phyloP scores from a whole-genome alignment of 108 stramenopile genomes.

The Nannochloropsis salina region DNA sequence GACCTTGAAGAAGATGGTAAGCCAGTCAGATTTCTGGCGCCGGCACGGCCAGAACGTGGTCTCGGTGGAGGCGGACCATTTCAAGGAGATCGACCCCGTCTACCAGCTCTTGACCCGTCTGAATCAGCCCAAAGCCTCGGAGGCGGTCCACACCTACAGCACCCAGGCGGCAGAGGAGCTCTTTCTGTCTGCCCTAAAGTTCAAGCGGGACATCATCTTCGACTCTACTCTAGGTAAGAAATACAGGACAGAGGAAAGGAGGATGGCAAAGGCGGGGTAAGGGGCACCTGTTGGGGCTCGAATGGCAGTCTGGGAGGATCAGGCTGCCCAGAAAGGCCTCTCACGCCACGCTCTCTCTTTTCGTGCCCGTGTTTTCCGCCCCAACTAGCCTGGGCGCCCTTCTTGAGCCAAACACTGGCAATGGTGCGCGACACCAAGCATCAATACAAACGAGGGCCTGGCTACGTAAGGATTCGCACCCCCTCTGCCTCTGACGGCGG shows the following conservation, averaged over 20 bases:
- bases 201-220: neutral
- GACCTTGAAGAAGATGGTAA: slow-evolving; percentile 18
- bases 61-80: neutral
- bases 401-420: neutral
- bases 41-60: neutral
- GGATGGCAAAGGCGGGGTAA: neutral
- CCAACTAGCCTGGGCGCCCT: neutral
- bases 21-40: neutral
- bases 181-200: neutral
- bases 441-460: neutral
- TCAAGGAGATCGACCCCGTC: neutral
- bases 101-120: neutral
- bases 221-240: neutral
- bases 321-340: neutral
- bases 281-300: neutral
- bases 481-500: neutral
- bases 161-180: neutral
- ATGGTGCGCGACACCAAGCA: neutral
- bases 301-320: too few relatives aligned
- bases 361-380: neutral
- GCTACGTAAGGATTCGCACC: neutral
- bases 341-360: neutral
- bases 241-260: neutral
- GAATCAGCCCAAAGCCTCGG: neutral
- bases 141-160: neutral